A percentile compares a stretch with the other conserved stretches of the same genome.
These are phyloP conservation scores for Monilinia fructigena DNA, from an alignment of 2,329 filamentous ascomycete species.

Conservation along the genomic window DNA sequence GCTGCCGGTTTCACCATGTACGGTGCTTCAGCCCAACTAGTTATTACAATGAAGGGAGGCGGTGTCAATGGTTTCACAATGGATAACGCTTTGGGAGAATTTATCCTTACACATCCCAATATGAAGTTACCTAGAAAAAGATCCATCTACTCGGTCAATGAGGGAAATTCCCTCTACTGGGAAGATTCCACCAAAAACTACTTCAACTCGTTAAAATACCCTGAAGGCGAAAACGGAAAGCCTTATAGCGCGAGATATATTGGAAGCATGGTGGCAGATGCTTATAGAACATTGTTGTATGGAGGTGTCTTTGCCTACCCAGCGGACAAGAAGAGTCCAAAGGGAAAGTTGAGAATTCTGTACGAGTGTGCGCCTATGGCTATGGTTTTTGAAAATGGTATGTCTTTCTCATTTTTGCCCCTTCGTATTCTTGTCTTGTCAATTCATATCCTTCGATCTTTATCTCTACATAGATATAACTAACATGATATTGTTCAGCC, in stretches of 20 bases:
- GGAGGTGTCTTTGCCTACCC: conserved; percentile 98
- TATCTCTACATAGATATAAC: background rate
- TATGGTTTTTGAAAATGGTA: conserved; percentile 97
- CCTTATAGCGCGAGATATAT: conserved; percentile 96
- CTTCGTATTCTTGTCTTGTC: background rate
- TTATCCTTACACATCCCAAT: conserved; percentile 94
- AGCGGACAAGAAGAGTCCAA: conserved; percentile 95
- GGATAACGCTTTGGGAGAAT: conserved; percentile 94
- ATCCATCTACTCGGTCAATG: conserved; percentile 95
- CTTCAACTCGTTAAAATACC: conserved; percentile 84
- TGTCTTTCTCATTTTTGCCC: conserved; percentile 41
- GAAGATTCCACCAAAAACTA: conserved; percentile 82
- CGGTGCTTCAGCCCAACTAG: conserved; percentile 91
- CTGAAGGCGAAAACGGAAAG: conserved; percentile 67
- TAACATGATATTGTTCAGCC: conserved; percentile 51
- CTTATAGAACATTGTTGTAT: conserved; percentile 92
- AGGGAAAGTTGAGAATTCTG: conserved; percentile 94
- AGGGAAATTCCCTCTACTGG: conserved; percentile 98
- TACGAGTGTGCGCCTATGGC: conserved; percentile 99
- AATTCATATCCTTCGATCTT: background rate
- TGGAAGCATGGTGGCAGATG: conserved; percentile 96
- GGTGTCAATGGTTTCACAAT: conserved; percentile 96
- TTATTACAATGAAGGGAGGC: conserved; percentile 93
- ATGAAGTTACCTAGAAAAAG: conserved; percentile 82
- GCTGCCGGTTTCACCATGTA: conserved; percentile 99